Evolutionary conservation across 768 basidiomycete species (phyloP).

Genomic region (Gloeophyllum trabeum): DNA sequence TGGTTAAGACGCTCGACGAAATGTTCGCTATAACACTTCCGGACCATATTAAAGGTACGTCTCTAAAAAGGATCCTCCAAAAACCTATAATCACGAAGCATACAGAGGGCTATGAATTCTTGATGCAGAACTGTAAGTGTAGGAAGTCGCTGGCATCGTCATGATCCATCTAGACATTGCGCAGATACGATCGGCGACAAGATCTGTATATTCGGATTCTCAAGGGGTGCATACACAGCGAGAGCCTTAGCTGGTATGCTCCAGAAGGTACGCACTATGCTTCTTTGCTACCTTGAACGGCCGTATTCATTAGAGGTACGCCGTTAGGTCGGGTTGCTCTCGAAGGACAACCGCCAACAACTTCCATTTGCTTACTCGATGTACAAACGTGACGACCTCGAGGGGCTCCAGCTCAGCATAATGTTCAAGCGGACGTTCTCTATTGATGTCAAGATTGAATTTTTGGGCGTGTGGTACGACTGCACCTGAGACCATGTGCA

Average conservation of each 20-base stretch:
- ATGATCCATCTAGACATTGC: background rate
- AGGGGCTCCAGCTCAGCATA: conserved; percentile 4
- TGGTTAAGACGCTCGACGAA: background rate
- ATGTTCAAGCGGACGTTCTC: conserved; percentile 16
- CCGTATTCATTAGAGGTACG: conserved; percentile 11
- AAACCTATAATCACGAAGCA: background rate
- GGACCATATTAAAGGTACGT: background rate
- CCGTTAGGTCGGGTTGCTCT: conserved; percentile 16
- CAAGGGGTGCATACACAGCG: conserved; percentile 21
- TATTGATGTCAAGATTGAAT: conserved; percentile 13
- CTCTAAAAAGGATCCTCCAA: background rate
- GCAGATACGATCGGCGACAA: conserved; percentile 13
- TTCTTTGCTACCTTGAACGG: conserved; percentile 7
- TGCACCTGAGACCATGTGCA: background rate
- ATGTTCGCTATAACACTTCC: background rate
- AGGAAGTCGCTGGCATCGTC: background rate
- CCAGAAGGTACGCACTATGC: conserved; percentile 12
- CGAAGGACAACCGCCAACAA: conserved; percentile 12
- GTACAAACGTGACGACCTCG: conserved; percentile 8
- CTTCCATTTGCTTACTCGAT: conserved; percentile 16
- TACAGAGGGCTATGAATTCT: conserved; percentile 13
- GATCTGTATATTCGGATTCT: conserved; percentile 26
- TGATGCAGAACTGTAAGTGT: conserved; percentile 15
- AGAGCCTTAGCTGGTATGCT: conserved; percentile 20
- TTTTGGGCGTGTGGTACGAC: conserved; percentile 15